These are phyloP conservation scores for Pittosporum tobira DNA, from an alignment of 129 eudicot species.

Conservation along the genomic window DNA sequence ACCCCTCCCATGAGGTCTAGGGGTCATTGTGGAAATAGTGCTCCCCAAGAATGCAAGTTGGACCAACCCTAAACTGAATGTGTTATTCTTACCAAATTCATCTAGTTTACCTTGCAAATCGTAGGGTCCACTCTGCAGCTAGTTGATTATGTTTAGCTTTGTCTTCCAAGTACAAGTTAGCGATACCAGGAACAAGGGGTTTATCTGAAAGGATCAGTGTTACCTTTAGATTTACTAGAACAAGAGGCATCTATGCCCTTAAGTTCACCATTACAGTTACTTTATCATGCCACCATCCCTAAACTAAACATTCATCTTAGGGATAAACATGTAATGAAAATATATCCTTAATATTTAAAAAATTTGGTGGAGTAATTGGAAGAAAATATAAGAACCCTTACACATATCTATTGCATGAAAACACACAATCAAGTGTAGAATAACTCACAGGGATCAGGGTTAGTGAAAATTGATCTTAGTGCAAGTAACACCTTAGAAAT, in stretches of 20 bases:
- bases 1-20: too few species aligned
- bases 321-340: too few species aligned
- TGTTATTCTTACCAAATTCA: neutral
- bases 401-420: too few species aligned
- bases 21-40: too few species aligned
- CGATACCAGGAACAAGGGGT: slow-evolving; percentile 69
- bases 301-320: too few species aligned
- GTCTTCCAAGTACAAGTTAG: slow-evolving; percentile 69
- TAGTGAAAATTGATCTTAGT: slow-evolving; percentile 67
- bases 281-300: too few species aligned
- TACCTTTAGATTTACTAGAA: neutral
- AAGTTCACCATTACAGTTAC: neutral
- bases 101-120: slow-evolving; percentile 60
- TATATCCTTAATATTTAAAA: too few species aligned
- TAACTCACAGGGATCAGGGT: slow-evolving; percentile 74
- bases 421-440: neutral
- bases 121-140: slow-evolving; percentile 86
- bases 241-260: neutral
- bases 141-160: slow-evolving; percentile 57
- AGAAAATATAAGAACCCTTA: too few species aligned
- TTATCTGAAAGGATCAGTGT: slow-evolving; percentile 49
- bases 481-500: slow-evolving; percentile 79
- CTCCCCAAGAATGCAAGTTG: too few species aligned
- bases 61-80: too few species aligned
- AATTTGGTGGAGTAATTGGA: too few species aligned